Evolutionary conservation across 176 grass and related monocot species (phyloP).

Genomic region (Aegilops longissima): DNA sequence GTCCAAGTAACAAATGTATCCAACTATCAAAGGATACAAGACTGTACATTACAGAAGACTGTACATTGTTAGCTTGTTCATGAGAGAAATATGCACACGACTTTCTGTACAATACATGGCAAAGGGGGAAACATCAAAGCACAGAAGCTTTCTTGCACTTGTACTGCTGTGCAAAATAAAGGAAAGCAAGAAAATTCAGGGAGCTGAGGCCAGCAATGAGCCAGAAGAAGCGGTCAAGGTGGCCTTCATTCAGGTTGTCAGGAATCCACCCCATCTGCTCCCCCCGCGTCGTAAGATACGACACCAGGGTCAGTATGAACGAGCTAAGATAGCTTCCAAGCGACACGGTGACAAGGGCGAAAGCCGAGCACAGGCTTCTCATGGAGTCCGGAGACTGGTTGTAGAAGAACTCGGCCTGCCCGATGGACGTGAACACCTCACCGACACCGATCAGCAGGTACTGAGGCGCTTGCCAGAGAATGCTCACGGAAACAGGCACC

Average conservation of each 20-base stretch:
- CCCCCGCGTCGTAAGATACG: constrained; percentile 47
- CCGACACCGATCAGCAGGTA: constrained; percentile 70
- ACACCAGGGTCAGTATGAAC: constrained; percentile 64
- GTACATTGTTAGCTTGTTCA: not conserved
- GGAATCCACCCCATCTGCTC: constrained; percentile 68
- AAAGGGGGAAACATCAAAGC: not conserved
- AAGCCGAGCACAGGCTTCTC: constrained; percentile 72
- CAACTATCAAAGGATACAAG: not conserved
- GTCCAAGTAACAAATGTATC: not conserved
- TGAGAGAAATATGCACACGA: not conserved
- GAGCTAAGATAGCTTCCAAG: constrained; percentile 81
- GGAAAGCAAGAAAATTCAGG: constrained; percentile 65
- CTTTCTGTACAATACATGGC: constrained; percentile 9
- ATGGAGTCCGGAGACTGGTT: constrained; percentile 81
- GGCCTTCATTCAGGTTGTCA: constrained; percentile 91
- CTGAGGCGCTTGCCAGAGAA: constrained; percentile 86
- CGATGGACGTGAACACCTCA: constrained; percentile 71
- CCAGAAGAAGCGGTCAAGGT: constrained; percentile 86
- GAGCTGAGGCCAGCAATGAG: constrained; percentile 63
- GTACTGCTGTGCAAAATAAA: constrained; percentile 53
- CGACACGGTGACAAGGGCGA: constrained; percentile 67
- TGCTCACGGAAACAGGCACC: constrained; percentile 65
- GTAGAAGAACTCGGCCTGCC: constrained; percentile 79
- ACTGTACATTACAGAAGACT: not conserved
- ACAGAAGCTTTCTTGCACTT: constrained; percentile 53